These are phyloP conservation scores for Crucihimalaya himalaica DNA, from an alignment of 345 rosid genomes.

Conservation along the genomic window DNA sequence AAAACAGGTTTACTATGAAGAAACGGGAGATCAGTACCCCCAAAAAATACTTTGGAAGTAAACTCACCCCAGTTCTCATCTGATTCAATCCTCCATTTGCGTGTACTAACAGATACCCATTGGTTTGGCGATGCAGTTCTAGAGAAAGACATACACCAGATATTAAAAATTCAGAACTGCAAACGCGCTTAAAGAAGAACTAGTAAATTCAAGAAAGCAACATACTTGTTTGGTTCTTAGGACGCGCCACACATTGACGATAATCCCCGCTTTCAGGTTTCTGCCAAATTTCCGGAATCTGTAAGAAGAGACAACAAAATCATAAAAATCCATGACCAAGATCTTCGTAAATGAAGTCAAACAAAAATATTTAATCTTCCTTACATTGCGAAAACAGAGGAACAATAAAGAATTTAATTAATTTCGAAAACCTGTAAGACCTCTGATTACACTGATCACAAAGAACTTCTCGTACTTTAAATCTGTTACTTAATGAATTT, in stretches of 20 bases:
- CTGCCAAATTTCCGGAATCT: conserved; percentile 91
- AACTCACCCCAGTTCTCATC: conserved; percentile 95
- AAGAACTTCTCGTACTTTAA: conserved; percentile 3
- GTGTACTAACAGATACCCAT: conserved; percentile 85
- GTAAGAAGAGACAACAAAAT: conserved; percentile 24
- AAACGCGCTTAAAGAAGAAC: not conserved
- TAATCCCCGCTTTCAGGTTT: conserved; percentile 71
- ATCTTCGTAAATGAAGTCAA: not conserved
- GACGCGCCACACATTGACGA: conserved; percentile 65
- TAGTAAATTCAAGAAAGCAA: not conserved
- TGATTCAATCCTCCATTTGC: conserved; percentile 99
- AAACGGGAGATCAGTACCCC: conserved; percentile 1
- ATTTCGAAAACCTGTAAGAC: not conserved
- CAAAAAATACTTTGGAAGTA: not conserved
- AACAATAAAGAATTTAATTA: not conserved
- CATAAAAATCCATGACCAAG: not conserved
- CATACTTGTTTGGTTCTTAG: conserved; percentile 61
- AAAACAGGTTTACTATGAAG: not conserved
- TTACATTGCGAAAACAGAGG: conserved; percentile 4
- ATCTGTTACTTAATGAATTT: not conserved
- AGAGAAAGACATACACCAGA: conserved; percentile 15
- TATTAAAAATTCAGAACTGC: not conserved
- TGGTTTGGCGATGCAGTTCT: conserved; percentile 51
- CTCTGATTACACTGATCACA: conserved; percentile 5
- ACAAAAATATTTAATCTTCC: conserved; percentile 3